Conservation (phyloP, 2,329 filamentous ascomycete genomes). For the Aplosporella prunicola region DNA sequence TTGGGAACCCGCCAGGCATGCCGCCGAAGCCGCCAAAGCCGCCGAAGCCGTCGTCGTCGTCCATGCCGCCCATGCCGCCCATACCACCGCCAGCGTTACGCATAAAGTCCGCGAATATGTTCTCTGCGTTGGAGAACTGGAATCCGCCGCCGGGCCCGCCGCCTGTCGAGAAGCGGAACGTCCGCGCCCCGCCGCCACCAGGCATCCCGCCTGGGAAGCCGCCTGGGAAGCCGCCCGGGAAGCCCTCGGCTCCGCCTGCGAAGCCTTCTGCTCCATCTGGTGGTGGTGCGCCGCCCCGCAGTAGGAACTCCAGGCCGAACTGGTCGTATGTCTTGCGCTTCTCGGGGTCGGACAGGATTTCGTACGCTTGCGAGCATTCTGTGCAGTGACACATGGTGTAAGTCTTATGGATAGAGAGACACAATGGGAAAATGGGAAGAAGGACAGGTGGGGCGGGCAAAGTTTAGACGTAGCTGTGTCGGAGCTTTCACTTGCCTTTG, state of each 20-base stretch:
- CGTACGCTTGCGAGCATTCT: slow-evolving; percentile 94
- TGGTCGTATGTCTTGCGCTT: slow-evolving; percentile 95
- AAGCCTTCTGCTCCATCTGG: slow-evolving; percentile 43
- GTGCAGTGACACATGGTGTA: slow-evolving; percentile 5
- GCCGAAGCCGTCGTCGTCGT: slow-evolving; percentile 44
- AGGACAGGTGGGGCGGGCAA: too few species aligned
- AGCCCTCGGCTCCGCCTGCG: slow-evolving; percentile 22
- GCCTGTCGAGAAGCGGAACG: slow-evolving; percentile 56
- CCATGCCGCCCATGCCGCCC: slow-evolving; percentile 31
- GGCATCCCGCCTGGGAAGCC: slow-evolving; percentile 50
- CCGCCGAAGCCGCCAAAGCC: slow-evolving; percentile 32
- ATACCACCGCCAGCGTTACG: slow-evolving; percentile 45
- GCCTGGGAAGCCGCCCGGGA: slow-evolving; percentile 42
- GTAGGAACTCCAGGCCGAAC: slow-evolving; percentile 85
- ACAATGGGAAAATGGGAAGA: too few species aligned
- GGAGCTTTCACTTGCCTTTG: slow-evolving; percentile 49
- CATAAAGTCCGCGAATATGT: slow-evolving; percentile 79
- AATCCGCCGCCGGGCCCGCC: slow-evolving; percentile 53
- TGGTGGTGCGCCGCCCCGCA: slow-evolving; percentile 67
- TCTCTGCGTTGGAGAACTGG: slow-evolving; percentile 72
- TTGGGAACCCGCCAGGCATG: slow-evolving; percentile 20
- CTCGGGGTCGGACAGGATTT: slow-evolving; percentile 93
- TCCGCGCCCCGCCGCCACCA: slow-evolving; percentile 37
- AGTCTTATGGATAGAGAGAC: not conserved
- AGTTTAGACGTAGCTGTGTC: too few species aligned